A percentile compares a stretch with the other conserved stretches of the same genome.
Evolutionary conservation across 495 filamentous ascomycete species (phyloP).

Genomic region (Lasiosphaeria hispida): DNA sequence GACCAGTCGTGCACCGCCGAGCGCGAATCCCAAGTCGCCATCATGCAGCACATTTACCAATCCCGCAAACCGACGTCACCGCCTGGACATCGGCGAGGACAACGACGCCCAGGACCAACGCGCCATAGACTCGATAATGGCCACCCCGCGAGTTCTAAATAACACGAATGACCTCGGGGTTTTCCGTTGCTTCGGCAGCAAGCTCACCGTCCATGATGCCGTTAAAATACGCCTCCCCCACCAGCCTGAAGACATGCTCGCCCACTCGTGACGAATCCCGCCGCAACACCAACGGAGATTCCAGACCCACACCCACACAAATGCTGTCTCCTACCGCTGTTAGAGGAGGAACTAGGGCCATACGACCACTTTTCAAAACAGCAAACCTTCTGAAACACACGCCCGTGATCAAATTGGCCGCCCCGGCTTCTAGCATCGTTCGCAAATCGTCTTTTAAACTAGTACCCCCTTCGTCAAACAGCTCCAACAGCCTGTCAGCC

Average conservation of each 20-base stretch:
- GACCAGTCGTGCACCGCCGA: too few relatives aligned
- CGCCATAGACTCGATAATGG: too few relatives aligned
- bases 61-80: too few relatives aligned
- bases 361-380: not conserved
- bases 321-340: not conserved
- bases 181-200: not conserved
- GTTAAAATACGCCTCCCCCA: not conserved
- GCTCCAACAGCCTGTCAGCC: not conserved
- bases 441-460: not conserved
- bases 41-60: too few relatives aligned
- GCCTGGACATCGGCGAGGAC: too few relatives aligned
- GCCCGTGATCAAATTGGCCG: not conserved
- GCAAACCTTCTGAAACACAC: not conserved
- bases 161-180: not conserved
- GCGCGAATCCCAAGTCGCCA: too few relatives aligned
- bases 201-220: constrained; percentile 2
- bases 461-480: not conserved
- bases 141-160: too few relatives aligned
- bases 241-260: not conserved
- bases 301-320: not conserved
- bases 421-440: not conserved
- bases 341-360: not conserved
- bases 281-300: not conserved
- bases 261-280: not conserved
- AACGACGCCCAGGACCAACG: too few relatives aligned